phyloP scores from a whole-genome alignment of 2,329 filamentous ascomycete genomes.

The Verruconis gallopava region DNA sequence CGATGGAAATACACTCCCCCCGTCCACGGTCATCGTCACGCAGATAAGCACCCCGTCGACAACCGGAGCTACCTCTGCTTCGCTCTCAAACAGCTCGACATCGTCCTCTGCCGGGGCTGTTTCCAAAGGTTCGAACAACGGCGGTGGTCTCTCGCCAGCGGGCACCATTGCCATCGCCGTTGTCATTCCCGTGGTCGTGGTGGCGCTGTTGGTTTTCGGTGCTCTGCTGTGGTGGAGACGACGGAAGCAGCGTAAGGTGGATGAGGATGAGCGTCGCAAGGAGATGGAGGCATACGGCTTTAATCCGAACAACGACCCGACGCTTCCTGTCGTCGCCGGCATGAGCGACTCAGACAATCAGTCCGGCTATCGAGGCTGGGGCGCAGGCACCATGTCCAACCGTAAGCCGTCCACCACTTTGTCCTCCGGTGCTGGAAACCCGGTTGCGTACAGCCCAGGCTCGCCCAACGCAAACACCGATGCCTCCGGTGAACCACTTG shows the following conservation, averaged over 20 bases:
- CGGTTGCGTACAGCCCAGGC: conserved; percentile 37
- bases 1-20: conserved; percentile 4
- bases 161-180: conserved; percentile 85
- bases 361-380: conserved; percentile 89
- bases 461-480: conserved; percentile 59
- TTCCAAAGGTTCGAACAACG: background rate
- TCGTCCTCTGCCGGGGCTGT: background rate
- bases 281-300: conserved; percentile 96
- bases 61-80: background rate
- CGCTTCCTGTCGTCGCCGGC: conserved; percentile 47
- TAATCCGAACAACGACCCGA: conserved; percentile 93
- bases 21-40: conserved; percentile 8
- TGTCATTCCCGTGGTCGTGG: conserved; percentile 80
- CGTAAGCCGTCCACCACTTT: conserved; percentile 83
- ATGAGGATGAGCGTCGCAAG: conserved; percentile 79
- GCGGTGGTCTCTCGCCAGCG: conserved; percentile 40
- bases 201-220: conserved; percentile 64
- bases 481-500: conserved; percentile 53
- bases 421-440: conserved; percentile 45
- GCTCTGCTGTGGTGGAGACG: conserved; percentile 79
- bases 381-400: conserved; percentile 51
- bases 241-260: conserved; percentile 71
- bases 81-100: background rate
- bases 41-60: conserved; percentile 6
- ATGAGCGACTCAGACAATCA: conserved; percentile 49